These are phyloP conservation scores for Parachaetomium inaequale DNA, from an alignment of 495 filamentous ascomycete genomes.

Conservation along the genomic window DNA sequence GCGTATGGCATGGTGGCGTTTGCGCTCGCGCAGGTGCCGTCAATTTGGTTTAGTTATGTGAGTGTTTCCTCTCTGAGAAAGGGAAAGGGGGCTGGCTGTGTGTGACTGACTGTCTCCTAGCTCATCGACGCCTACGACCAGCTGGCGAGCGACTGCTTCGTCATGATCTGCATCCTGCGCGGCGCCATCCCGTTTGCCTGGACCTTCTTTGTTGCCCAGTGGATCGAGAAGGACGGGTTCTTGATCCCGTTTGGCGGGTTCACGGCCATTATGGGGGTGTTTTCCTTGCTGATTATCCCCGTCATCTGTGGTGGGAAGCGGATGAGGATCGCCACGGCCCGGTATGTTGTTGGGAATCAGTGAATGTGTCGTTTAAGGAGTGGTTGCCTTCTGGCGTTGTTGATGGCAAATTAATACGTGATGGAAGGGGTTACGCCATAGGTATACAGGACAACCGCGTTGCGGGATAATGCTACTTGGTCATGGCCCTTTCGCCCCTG, in stretches of 20 bases:
- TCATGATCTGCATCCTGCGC: constrained; percentile 33
- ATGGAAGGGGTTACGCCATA: too few species aligned
- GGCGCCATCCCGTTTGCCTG: constrained; percentile 32
- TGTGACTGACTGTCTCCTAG: constrained; percentile 11
- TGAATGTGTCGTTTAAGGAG: background rate
- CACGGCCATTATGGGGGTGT: constrained; percentile 28
- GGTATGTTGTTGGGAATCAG: constrained; percentile 30
- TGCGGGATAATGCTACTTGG: too few species aligned
- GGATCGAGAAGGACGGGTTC: constrained; percentile 26
- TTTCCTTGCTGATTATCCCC: constrained; percentile 29
- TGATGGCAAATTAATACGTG: too few species aligned
- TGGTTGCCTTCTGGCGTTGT: too few species aligned
- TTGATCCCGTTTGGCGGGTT: constrained; percentile 31
- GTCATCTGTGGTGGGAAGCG: constrained; percentile 29
- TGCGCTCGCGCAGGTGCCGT: constrained; percentile 30
- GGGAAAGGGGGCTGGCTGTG: too few species aligned
- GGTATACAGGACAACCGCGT: too few species aligned
- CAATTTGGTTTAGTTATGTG: constrained; percentile 34
- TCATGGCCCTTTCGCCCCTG: too few species aligned
- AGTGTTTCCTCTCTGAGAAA: constrained; percentile 8
- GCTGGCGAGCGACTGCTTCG: constrained; percentile 35
- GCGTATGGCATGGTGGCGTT: constrained; percentile 34
- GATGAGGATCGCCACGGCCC: constrained; percentile 32
- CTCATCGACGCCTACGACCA: constrained; percentile 34
- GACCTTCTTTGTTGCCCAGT: constrained; percentile 30